phyloP scores from a whole-genome alignment of 148 eudicot species.

The Rhododendron henanense region DNA sequence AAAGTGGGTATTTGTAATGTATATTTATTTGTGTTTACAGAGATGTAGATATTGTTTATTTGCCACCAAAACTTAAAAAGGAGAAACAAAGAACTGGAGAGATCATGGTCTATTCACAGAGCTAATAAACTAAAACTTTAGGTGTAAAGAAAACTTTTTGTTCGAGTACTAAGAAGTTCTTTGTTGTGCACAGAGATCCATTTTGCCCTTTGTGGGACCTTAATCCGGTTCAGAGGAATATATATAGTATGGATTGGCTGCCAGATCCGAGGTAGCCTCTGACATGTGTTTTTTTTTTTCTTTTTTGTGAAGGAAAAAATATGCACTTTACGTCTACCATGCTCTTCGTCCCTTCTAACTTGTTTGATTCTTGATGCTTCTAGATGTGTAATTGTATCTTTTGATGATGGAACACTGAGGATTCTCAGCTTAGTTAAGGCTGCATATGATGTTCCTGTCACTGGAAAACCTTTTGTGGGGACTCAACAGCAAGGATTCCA shows the following conservation, averaged over 20 bases:
- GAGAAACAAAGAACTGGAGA: background rate
- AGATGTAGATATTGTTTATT: background rate
- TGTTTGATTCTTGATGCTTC: constrained; percentile 14
- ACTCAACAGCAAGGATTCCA: constrained; percentile 59
- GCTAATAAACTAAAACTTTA: background rate
- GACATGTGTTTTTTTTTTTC: background rate
- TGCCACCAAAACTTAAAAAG: background rate
- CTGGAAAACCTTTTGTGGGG: constrained; percentile 61
- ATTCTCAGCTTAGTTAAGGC: constrained; percentile 59
- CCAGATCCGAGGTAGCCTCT: constrained; percentile 73
- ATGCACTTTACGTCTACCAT: background rate
- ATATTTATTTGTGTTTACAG: background rate
- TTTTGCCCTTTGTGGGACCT: constrained; percentile 78
- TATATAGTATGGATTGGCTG: constrained; percentile 84
- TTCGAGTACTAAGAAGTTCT: background rate
- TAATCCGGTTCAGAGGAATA: constrained; percentile 40
- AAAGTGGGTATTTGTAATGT: background rate
- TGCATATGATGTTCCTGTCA: constrained; percentile 60
- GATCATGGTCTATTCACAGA: background rate
- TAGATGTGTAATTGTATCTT: constrained; percentile 65
- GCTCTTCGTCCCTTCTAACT: constrained; percentile 12
- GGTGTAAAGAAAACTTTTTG: background rate
- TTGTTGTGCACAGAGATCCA: constrained; percentile 63
- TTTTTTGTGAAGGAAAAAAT: background rate
- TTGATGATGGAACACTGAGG: constrained; percentile 72